A percentile compares a stretch with the other conserved stretches of the same genome.
Conservation (phyloP, 1,284 basidiomycete species). For the Trichosporon asahii region DNA sequence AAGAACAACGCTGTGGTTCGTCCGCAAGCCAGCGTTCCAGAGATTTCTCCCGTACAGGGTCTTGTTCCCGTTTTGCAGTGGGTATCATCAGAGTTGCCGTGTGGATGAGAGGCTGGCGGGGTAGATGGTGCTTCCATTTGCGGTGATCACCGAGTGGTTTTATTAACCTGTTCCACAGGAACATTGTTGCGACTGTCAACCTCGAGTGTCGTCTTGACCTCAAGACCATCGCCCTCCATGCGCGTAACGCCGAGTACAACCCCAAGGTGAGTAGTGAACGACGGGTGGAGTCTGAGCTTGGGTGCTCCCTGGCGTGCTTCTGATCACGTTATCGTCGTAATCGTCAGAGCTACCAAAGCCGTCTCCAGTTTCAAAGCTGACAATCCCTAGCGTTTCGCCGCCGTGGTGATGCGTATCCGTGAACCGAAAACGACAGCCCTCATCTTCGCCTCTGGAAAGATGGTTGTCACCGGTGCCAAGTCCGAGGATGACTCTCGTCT, state of each 20-base stretch:
- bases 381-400: slow-evolving; percentile 87
- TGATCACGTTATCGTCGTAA: neutral
- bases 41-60: slow-evolving; percentile 90
- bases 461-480: slow-evolving; percentile 99
- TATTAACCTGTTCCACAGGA: slow-evolving; percentile 54
- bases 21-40: slow-evolving; percentile 43
- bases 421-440: slow-evolving; percentile 99
- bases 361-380: slow-evolving; percentile 41
- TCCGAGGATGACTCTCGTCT: slow-evolving; percentile 96
- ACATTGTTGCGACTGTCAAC: slow-evolving; percentile 99
- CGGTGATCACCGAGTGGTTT: neutral
- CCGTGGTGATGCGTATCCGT: slow-evolving; percentile 99
- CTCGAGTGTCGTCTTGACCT: slow-evolving; percentile 94
- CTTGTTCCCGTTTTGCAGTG: slow-evolving; percentile 87
- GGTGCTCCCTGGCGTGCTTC: neutral
- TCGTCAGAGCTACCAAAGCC: neutral
- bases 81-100: slow-evolving; percentile 38
- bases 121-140: neutral
- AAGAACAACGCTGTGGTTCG: slow-evolving; percentile 21
- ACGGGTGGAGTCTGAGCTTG: neutral
- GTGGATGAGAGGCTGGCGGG: neutral
- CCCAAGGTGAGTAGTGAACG: slow-evolving; percentile 77
- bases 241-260: slow-evolving; percentile 98
- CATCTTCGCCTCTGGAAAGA: slow-evolving; percentile 99
- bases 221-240: slow-evolving; percentile 97